phyloP scores from a whole-genome alignment of 2,329 filamentous ascomycete genomes.

The Neopestalotiopsis rosae region DNA sequence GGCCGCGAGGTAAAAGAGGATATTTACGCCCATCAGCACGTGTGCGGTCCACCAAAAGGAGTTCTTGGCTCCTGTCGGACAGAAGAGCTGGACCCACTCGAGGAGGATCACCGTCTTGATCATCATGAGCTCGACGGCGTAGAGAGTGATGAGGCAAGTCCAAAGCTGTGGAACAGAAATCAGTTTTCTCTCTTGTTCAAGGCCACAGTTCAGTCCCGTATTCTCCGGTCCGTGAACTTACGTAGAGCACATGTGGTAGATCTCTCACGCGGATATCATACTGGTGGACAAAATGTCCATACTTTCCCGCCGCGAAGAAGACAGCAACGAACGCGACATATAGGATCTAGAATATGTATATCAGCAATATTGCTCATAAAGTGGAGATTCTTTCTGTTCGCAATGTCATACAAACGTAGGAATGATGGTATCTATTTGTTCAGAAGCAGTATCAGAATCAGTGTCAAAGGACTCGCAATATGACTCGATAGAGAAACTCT shows the following conservation, averaged over 20 bases:
- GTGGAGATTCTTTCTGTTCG: neutral
- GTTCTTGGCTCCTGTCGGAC: neutral
- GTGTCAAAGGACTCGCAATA: neutral
- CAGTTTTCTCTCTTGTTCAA: neutral
- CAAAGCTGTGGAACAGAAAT: neutral
- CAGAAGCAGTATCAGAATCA: neutral
- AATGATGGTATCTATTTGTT: neutral
- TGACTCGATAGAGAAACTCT: neutral
- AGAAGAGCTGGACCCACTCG: neutral
- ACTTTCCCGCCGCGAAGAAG: neutral
- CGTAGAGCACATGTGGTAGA: neutral
- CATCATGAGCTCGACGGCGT: neutral
- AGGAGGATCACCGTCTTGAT: neutral
- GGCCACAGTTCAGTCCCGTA: too few relatives aligned
- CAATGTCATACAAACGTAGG: neutral
- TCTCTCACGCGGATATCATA: neutral
- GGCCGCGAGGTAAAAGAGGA: neutral
- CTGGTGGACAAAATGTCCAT: neutral
- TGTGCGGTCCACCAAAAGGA: neutral
- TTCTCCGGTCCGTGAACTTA: neutral
- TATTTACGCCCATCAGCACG: neutral
- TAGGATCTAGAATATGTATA: neutral
- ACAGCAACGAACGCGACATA: neutral
- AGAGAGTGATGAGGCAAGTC: neutral
- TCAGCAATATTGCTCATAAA: neutral